Evolutionary conservation across 257 asterid species (phyloP).

Genomic region (Solanum bukasovii): DNA sequence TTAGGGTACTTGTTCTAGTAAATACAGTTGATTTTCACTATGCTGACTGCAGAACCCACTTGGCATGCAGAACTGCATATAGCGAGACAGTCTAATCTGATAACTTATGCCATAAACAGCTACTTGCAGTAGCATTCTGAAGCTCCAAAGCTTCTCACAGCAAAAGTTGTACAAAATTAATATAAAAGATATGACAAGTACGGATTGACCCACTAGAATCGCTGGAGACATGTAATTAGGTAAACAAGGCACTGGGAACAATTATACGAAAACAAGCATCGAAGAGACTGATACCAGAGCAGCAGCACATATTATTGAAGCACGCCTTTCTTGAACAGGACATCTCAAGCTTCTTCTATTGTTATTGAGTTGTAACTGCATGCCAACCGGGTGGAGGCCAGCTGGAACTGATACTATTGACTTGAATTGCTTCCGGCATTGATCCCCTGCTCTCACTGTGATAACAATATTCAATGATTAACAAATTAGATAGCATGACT

Average conservation of each 20-base stretch:
- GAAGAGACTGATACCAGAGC: slow-evolving; percentile 41
- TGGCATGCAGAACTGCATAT: neutral
- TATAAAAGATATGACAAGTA: neutral
- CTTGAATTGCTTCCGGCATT: slow-evolving; percentile 15
- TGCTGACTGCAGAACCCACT: neutral
- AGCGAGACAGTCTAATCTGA: neutral
- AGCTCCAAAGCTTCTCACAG: neutral
- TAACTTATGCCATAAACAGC: neutral
- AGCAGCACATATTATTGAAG: slow-evolving; percentile 44
- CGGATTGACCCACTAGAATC: neutral
- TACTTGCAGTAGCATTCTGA: neutral
- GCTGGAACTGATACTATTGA: slow-evolving; percentile 10
- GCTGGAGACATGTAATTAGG: neutral
- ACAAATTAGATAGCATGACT: neutral
- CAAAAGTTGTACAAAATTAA: neutral
- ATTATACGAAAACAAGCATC: neutral
- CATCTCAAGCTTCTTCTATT: slow-evolving; percentile 3
- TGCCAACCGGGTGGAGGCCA: slow-evolving; percentile 17
- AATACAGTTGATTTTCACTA: neutral
- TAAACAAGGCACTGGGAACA: neutral
- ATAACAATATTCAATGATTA: slow-evolving; percentile 6
- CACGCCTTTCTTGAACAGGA: slow-evolving; percentile 13
- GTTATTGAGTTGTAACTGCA: slow-evolving; percentile 24
- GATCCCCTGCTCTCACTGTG: slow-evolving; percentile 22
- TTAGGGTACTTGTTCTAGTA: neutral